These are phyloP conservation scores for Babesia ovis DNA, from an alignment of 169 alveolate genomes.

Conservation along the genomic window DNA sequence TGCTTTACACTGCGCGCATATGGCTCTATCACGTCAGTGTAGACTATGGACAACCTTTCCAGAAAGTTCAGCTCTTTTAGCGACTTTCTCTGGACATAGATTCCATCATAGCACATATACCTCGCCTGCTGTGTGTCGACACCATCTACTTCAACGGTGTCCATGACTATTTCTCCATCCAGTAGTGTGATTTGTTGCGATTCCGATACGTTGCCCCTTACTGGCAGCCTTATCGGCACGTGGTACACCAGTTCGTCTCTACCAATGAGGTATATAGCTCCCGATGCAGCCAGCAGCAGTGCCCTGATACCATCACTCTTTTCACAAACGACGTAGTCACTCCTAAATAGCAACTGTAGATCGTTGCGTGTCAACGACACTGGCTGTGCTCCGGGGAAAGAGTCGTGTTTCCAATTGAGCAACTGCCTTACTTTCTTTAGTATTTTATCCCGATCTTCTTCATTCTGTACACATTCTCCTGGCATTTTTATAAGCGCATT, in stretches of 20 bases:
- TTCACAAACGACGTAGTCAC: slow-evolving; percentile 88
- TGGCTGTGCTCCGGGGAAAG: slow-evolving; percentile 89
- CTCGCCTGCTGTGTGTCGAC: slow-evolving; percentile 37
- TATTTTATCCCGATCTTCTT: slow-evolving; percentile 59
- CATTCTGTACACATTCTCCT: slow-evolving; percentile 36
- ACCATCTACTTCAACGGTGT: slow-evolving; percentile 22
- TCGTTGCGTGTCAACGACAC: slow-evolving; percentile 79
- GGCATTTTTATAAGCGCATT: slow-evolving; percentile 36
- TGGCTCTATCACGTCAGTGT: slow-evolving; percentile 76
- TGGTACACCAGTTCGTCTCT: slow-evolving; percentile 83
- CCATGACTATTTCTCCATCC: slow-evolving; percentile 89
- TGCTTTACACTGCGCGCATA: slow-evolving; percentile 14
- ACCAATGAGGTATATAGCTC: slow-evolving; percentile 83
- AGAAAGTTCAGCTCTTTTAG: slow-evolving; percentile 75
- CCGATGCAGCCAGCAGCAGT: slow-evolving; percentile 83
- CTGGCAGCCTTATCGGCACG: slow-evolving; percentile 79
- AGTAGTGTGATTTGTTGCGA: slow-evolving; percentile 85
- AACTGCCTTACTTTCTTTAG: slow-evolving; percentile 69
- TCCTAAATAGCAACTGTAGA: slow-evolving; percentile 64
- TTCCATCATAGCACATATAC: slow-evolving; percentile 84
- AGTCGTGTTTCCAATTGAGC: slow-evolving; percentile 83
- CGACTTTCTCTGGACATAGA: slow-evolving; percentile 82
- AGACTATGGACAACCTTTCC: slow-evolving; percentile 80
- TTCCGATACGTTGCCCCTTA: slow-evolving; percentile 69
- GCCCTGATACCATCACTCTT: slow-evolving; percentile 89